These are phyloP conservation scores for Xenoacremonium recifei DNA, from an alignment of 2,329 filamentous ascomycete genomes.

Conservation along the genomic window DNA sequence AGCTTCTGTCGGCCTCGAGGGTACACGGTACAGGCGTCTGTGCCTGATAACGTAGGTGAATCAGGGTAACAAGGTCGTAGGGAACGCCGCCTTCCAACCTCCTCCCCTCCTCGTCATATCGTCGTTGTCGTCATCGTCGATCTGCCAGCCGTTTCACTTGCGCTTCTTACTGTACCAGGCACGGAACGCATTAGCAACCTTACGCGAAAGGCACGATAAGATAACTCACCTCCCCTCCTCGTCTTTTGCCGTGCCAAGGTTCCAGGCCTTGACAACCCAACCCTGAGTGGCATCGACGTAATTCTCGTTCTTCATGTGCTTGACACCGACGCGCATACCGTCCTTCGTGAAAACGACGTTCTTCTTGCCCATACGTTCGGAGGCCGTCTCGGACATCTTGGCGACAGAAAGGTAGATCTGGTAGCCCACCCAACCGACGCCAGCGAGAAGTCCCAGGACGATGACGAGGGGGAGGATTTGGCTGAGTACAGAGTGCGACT, in stretches of 20 bases:
- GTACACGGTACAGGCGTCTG: no score
- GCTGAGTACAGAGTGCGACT: no score
- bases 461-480: slow-evolving; percentile 67
- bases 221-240: slow-evolving; percentile 11
- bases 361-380: slow-evolving; percentile 70
- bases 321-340: slow-evolving; percentile 69
- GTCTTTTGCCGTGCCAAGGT: slow-evolving; percentile 41
- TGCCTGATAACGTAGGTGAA: no score
- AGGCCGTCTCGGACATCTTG: slow-evolving; percentile 64
- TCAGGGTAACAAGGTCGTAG: no score
- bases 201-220: neutral
- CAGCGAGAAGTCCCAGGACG: slow-evolving; percentile 61
- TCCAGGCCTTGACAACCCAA: slow-evolving; percentile 66
- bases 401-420: slow-evolving; percentile 68
- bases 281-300: slow-evolving; percentile 74
- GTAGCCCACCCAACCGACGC: slow-evolving; percentile 65
- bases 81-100: no score
- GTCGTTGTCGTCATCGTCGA: no score
- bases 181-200: slow-evolving; percentile 9
- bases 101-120: no score
- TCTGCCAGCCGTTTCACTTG: slow-evolving; percentile 21
- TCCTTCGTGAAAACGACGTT: slow-evolving; percentile 76
- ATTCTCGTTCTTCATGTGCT: slow-evolving; percentile 64
- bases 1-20: no score
- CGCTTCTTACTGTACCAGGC: slow-evolving; percentile 23